Base-by-base conservation (phyloP, 495 filamentous ascomycete species). In the Hypoxylon lienhwacheense region DNA sequence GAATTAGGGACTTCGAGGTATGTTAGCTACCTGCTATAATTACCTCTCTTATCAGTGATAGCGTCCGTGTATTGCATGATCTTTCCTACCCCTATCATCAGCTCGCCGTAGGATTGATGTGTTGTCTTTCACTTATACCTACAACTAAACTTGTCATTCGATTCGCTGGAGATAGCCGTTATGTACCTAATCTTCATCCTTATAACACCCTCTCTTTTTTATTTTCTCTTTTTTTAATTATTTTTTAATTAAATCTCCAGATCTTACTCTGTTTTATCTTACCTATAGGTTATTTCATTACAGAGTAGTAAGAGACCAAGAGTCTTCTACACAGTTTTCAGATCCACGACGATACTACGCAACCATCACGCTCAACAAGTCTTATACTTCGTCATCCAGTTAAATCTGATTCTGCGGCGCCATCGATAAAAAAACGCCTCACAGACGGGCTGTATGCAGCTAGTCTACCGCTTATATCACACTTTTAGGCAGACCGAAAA, bases 111-210 rank as follows among this genome's bases (percentile, higher is more conserved):
- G 25, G 43, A 22, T 34, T 17, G 15, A 37, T 59, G 39, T 35
- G 44, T 45, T 54, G 37, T 41, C 37, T 41, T 26, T 4, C 11
- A 7, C n/a, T n/a, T n/a, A n/a, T n/a, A n/a, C n/a, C n/a, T n/a
- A n/a, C n/a, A n/a, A n/a, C n/a, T n/a, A n/a, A n/a, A n/a, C n/a
- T n/a, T n/a, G n/a, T 7, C 19, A 4, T 51, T 42, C 50, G 12
- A 61, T 61, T 61, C 58, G 58, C 31, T 35, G 44, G 58, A 61
- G 58, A 61, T 61, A 61, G 20, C 42, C 25, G 19, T 44, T 5
- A 26, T n/a, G n/a, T n/a, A n/a, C n/a, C n/a, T n/a, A n/a, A n/a
- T n/a, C n/a, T n/a, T n/a, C n/a, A n/a, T n/a, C n/a, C n/a, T n/a
- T n/a, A n/a, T n/a, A n/a, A n/a, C n/a, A n/a, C 28, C 28, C 10